Evolutionary conservation across 768 basidiomycete species (phyloP).

Genomic region (Russula abietina): DNA sequence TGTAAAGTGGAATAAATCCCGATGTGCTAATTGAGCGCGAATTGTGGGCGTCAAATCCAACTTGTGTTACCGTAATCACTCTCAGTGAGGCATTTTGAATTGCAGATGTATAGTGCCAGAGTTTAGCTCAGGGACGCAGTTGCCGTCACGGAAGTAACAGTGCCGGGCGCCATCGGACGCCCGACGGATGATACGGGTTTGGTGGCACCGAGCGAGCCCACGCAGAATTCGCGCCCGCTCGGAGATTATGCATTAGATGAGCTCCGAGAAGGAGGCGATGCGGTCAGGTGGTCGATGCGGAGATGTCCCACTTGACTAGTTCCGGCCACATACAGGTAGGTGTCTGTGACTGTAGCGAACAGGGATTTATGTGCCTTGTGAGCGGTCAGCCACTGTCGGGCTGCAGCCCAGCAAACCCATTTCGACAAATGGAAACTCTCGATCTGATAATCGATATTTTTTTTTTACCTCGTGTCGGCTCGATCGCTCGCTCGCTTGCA

Average conservation of each 20-base stretch:
- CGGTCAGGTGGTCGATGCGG: constrained; percentile 23
- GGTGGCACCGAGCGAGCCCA: constrained; percentile 21
- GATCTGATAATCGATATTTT: constrained; percentile 22
- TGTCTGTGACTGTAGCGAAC: background rate
- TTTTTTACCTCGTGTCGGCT: constrained; percentile 9
- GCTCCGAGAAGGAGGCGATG: constrained; percentile 8
- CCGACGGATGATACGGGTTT: constrained; percentile 19
- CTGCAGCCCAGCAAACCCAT: background rate
- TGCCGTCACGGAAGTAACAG: constrained; percentile 15
- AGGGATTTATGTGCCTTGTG: background rate
- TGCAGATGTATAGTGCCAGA: background rate
- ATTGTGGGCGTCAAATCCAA: background rate
- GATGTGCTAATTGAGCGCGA: background rate
- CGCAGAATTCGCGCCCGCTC: constrained; percentile 16
- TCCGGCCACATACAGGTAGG: constrained; percentile 13
- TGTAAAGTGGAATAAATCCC: background rate
- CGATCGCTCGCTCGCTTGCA: constrained; percentile 10
- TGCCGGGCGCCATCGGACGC: constrained; percentile 16
- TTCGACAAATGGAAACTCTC: constrained; percentile 9
- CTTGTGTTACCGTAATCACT: background rate
- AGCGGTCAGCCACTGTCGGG: constrained; percentile 9
- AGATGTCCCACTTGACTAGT: constrained; percentile 18
- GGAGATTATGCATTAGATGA: constrained; percentile 15
- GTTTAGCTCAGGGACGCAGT: constrained; percentile 18
- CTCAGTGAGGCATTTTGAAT: background rate